Base-by-base conservation (phyloP, 345 rosid genomes). In the Fremontodendron californicum region DNA sequence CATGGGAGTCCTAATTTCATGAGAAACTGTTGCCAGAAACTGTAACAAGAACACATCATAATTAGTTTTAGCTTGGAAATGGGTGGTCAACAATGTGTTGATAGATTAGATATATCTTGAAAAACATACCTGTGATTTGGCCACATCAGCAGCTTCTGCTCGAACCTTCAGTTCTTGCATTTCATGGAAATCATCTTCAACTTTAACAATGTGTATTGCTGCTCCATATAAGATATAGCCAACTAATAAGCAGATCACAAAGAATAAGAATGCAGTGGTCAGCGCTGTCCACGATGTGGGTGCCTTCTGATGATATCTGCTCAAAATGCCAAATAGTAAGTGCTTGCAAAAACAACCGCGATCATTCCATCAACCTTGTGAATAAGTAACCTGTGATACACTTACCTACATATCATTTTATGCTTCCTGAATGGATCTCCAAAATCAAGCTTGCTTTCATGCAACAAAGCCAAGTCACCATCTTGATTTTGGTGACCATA, bases 101-200 rank as follows among this genome's bases (percentile, higher is more conserved):
- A 25, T 52, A 71, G 42, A 79, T 18, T 52, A 71, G 42, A 79
- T 18, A 64, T 23, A 73, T 16, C 9, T 31, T 9, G n/a, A 46
- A 40, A 40, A 8, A 15, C 27, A 13, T 77, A 90, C 96, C 93
- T 91, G 98, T 1, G 99, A 96, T 85, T 96, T 96, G 51, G 99
- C 98, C 46, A 93, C 90, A 86, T 96, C 99, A 68, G 99, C 99
- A 80, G 97, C 98, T 86, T 96, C 99, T 64, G 99, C 99, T 83
- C 84, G 89, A 35, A 75, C 94, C 85, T 91, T 96, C 11, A 96
- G 84, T 72, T 85, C 92, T 82, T 96, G 83, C 98, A 93, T 96
- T 82, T 91, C 85, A 46, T 88, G 90, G 80, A 86, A 92, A 84
- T 88, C 96, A 76, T 92, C 98, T 84, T 96, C 98, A 1, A 96